These are phyloP conservation scores for Luffa acutangula DNA, from an alignment of 306 rosid species.

Conservation along the genomic window DNA sequence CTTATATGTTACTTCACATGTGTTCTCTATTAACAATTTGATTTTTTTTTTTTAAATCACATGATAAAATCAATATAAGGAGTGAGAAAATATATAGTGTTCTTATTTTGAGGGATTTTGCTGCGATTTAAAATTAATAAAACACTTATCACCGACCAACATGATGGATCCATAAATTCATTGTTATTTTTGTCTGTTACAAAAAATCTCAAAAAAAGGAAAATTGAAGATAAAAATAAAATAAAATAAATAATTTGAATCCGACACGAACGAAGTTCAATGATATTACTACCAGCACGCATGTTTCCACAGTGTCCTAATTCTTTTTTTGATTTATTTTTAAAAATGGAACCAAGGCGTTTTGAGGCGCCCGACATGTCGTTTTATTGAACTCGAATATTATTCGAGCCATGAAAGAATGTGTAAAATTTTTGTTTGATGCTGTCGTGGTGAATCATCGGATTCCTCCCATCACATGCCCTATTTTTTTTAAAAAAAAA, in stretches of 20 bases:
- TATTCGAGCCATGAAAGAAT: conserved; percentile 21
- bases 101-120: not conserved
- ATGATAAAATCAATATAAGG: not conserved
- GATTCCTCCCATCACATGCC: conserved; percentile 47
- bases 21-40: not conserved
- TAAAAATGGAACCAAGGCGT: conserved; percentile 19
- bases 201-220: not conserved
- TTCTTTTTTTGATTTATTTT: not conserved
- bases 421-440: conserved; percentile 30
- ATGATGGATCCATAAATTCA: not conserved
- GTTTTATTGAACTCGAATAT: conserved; percentile 24
- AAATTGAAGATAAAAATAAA: not conserved
- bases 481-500: not conserved
- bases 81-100: not conserved
- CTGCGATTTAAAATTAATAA: not conserved
- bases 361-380: conserved; percentile 34
- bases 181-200: not conserved
- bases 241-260: not conserved
- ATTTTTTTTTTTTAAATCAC: not conserved
- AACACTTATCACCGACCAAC: not conserved
- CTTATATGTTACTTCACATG: not conserved
- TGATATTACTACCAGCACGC: not conserved
- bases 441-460: conserved; percentile 41
- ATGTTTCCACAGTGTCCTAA: conserved; percentile 3
- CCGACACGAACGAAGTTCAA: not conserved